Base-by-base conservation (phyloP, 73 alveolate species). In the Breviolum minutum region DNA sequence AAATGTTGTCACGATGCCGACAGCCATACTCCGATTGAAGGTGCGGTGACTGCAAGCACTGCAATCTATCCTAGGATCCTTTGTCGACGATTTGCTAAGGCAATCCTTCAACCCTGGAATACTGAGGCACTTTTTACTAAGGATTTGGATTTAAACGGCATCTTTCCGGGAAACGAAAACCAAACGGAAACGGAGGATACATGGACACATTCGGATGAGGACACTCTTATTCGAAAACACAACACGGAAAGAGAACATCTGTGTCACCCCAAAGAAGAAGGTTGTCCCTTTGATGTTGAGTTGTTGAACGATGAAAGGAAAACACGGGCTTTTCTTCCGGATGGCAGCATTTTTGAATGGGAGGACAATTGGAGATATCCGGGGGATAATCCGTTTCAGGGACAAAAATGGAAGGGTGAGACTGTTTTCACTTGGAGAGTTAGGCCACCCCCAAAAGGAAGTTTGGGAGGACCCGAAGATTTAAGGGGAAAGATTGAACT, bases 31-130 rank as follows among this genome's bases (percentile, higher is more conserved):
- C 79, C 77, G 22, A 29, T 84, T 5, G 77, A 61, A 84, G 94
- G 94, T 26, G 95, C 64, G 10, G 48, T 24, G 54, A 84, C 94
- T 10, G 24, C 94, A 6, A 27, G 11, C 17, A 62, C 95, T 16
- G 95, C 95, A 11, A 27, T 8, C 13, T 86, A 86, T 63, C 95
- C 95, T 32, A 5, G 14, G 24, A 9, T 63, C 0, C 81, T 86
- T 7, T 86, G 95, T 16, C 63, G 26, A 48, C 95, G 95, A 5
- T 86, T 86, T 86, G 95, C 95, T 6, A 86, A 86, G 95, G 95
- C 81, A 12, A 68, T 86, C 12, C 61, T 86, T 16, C 24, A 84
- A 60, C 76, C 74, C 8, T 54, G 22, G 81, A 19, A 7, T 19
- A 70, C 40, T 70, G 81, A 76, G 54, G 12, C 7, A n/a, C 54